Base-by-base conservation (phyloP, 345 rosid species). In the Linum lewisii region DNA sequence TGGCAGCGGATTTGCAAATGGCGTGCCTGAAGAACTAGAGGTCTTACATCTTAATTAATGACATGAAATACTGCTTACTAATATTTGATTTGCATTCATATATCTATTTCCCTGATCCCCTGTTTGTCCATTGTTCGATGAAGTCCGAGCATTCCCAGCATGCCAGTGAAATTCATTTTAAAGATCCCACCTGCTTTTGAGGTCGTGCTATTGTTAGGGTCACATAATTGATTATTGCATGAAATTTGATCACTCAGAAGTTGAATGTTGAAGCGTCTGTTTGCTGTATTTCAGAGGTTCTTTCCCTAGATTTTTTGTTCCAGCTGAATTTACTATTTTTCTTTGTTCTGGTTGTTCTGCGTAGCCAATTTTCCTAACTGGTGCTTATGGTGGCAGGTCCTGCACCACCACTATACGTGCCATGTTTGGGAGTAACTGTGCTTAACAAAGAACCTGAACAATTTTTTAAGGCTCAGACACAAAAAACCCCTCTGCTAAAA, bases 301-400 rank as follows among this genome's bases (percentile, higher is more conserved):
- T n/a, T 34, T 7, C 51, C 47, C 63, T 64, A 54, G 54, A 26
- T 22, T 68, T 57, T n/a, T 21, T 57, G 22, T 69, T 58, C 29
- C 45, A 36, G 24, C 58, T 61, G 19, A 61, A 24, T 55, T 24
- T 67, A 44, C 32, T 47, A 3, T 29, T n/a, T 70, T 13, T 21
- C 26, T 66, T 58, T 47, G 42, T 64, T 13, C 15, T 55, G 54
- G 69, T 63, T 68, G 38, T 54, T 58, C 65, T 70, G 10, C 63
- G 54, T 59, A 57, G 50, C 29, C 49, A 23, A 50, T 61, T 29
- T 51, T 68, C 76, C 81, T 77, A 73, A 85, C 85, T 64, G 74
- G 72, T 78, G 85, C 80, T 77, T 75, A 71, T 79, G 86, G 81
- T 86, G 82, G 77, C 90, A 82, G 95, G 86, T 75, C 72, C 73